Evolutionary conservation across 441 rosid species (phyloP).

Genomic region (Brassica hybrid): DNA sequence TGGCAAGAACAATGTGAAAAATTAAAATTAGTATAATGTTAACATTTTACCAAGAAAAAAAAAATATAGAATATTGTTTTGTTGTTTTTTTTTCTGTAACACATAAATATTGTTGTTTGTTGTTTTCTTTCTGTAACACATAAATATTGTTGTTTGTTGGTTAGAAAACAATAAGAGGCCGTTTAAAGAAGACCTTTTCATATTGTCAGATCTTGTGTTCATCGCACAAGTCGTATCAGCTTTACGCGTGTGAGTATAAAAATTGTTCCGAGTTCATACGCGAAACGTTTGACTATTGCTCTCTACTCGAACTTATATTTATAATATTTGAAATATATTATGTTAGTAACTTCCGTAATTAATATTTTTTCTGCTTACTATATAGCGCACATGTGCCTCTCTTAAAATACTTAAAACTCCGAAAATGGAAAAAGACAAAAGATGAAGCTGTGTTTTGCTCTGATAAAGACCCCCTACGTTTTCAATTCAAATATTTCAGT

Average conservation of each 20-base stretch:
- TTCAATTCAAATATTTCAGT: slow-evolving; percentile 2
- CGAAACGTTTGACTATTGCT: slow-evolving; percentile 33
- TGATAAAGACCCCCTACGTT: background rate
- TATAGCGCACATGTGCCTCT: slow-evolving; percentile 26
- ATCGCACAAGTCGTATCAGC: slow-evolving; percentile 29
- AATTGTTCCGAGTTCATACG: slow-evolving; percentile 1
- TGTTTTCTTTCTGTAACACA: too few species aligned
- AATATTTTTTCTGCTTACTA: background rate
- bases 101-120: too few species aligned
- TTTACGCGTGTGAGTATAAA: slow-evolving; percentile 29
- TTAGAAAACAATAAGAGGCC: slow-evolving; percentile 4
- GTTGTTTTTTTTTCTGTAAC: too few species aligned
- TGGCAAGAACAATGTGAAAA: too few species aligned
- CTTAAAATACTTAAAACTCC: slow-evolving; percentile 7
- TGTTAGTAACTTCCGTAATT: background rate
- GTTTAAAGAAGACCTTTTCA: slow-evolving; percentile 27
- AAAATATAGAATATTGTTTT: too few species aligned
- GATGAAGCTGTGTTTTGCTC: background rate
- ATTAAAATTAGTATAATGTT: too few species aligned
- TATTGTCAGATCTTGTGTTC: slow-evolving; percentile 38
- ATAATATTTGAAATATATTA: slow-evolving; percentile 8
- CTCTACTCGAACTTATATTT: slow-evolving; percentile 2
- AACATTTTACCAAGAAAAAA: too few species aligned
- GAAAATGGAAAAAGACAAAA: slow-evolving; percentile 24
- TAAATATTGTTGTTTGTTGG: background rate